Evolutionary conservation across 768 basidiomycete species (phyloP).

Genomic region (Mycena rebaudengoi): DNA sequence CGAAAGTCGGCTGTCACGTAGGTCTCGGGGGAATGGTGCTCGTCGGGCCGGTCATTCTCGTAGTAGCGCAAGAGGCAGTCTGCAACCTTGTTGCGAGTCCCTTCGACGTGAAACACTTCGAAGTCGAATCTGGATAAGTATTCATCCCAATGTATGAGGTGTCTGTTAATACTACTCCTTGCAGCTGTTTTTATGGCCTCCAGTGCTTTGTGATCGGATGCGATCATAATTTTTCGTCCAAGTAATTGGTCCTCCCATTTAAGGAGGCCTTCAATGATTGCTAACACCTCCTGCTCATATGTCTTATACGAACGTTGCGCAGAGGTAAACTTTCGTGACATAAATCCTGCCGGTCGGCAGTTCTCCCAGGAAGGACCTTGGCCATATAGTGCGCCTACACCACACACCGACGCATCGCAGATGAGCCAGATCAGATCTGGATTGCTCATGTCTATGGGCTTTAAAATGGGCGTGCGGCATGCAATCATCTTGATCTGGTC

Average conservation of each 20-base stretch:
- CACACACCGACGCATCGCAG: neutral
- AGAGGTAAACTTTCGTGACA: too few relatives aligned
- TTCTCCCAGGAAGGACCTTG: too few relatives aligned
- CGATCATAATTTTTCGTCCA: too few relatives aligned
- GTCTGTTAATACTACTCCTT: neutral
- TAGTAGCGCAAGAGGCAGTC: slow-evolving; percentile 41
- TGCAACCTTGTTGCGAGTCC: slow-evolving; percentile 36
- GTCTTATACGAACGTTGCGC: too few relatives aligned
- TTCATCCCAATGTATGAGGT: slow-evolving; percentile 38
- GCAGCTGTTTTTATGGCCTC: too few relatives aligned
- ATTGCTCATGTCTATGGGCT: neutral
- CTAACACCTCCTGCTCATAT: too few relatives aligned
- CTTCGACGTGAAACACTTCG: slow-evolving; percentile 34
- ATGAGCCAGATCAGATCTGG: neutral
- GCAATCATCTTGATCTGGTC: neutral
- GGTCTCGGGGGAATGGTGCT: slow-evolving; percentile 1
- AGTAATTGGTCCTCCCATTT: too few relatives aligned
- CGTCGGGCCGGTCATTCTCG: slow-evolving; percentile 16
- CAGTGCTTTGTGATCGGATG: too few relatives aligned
- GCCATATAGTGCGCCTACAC: neutral
- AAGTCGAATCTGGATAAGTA: slow-evolving; percentile 36
- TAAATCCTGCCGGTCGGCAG: too few relatives aligned
- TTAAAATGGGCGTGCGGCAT: neutral
- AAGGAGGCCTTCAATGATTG: too few relatives aligned
- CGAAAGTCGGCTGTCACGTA: slow-evolving; percentile 29